These are phyloP conservation scores for Boletus insuetus DNA, from an alignment of 768 basidiomycete species.

Conservation along the genomic window DNA sequence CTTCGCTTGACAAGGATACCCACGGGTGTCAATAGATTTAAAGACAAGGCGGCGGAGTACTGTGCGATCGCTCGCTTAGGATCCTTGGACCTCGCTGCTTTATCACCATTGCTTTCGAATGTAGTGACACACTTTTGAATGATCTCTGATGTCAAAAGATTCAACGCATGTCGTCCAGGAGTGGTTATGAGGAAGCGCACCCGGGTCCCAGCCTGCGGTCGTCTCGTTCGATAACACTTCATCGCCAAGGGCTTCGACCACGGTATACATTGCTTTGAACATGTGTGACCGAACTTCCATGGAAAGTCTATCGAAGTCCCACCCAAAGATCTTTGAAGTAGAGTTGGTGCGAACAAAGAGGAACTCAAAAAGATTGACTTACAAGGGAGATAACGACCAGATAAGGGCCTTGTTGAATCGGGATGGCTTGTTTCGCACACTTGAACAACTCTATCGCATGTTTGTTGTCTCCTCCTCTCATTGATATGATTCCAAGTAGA, in stretches of 20 bases:
- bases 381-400: background rate
- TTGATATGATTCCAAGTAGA: background rate
- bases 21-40: too few species aligned
- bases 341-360: background rate
- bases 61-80: too few species aligned
- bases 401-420: background rate
- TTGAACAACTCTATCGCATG: background rate
- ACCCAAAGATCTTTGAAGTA: conserved; percentile 6
- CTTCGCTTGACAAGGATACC: too few species aligned
- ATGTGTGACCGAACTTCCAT: background rate
- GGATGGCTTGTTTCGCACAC: background rate
- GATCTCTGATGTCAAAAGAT: too few species aligned
- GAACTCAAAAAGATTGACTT: background rate
- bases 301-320: conserved; percentile 11
- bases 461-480: background rate
- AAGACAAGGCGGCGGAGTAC: too few species aligned
- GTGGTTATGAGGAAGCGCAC: too few species aligned
- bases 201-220: background rate
- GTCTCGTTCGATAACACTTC: background rate
- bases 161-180: too few species aligned
- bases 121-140: too few species aligned
- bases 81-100: too few species aligned
- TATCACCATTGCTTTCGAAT: too few species aligned
- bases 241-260: background rate
- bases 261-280: background rate